These are phyloP conservation scores for Vigna angularis DNA, from an alignment of 306 rosid genomes.

Conservation along the genomic window DNA sequence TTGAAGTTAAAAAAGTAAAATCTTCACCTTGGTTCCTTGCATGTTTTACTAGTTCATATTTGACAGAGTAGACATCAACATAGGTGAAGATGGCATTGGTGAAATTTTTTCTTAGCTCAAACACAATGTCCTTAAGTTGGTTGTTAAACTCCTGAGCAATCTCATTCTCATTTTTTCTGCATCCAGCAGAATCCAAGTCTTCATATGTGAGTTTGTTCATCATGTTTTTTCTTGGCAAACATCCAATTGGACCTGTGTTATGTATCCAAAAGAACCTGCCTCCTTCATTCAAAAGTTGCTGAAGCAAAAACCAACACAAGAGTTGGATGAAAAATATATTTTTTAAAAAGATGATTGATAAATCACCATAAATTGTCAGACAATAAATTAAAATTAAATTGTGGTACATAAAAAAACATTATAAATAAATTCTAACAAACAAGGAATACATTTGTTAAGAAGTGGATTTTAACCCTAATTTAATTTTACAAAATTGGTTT, in stretches of 20 bases:
- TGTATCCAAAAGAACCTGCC: conserved; percentile 77
- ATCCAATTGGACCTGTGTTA: conserved; percentile 69
- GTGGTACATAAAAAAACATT: too few species aligned
- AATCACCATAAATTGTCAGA: too few species aligned
- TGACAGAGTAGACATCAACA: conserved; percentile 67
- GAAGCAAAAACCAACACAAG: conserved; percentile 34
- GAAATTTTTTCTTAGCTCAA: conserved; percentile 43
- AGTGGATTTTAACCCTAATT: not conserved
- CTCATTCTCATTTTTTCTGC: conserved; percentile 56
- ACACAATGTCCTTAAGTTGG: conserved; percentile 59
- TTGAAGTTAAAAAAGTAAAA: not conserved
- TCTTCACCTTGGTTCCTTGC: conserved; percentile 57
- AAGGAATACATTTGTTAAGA: too few species aligned
- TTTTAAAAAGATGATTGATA: too few species aligned
- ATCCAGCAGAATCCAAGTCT: conserved; percentile 57
- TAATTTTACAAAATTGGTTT: too few species aligned
- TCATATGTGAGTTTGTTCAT: conserved; percentile 13
- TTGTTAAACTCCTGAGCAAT: conserved; percentile 67
- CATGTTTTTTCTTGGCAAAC: conserved; percentile 57
- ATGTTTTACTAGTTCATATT: conserved; percentile 55
- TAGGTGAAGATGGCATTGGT: conserved; percentile 57
- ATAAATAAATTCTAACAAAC: too few species aligned
- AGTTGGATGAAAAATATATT: not conserved
- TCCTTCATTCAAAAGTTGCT: conserved; percentile 68
- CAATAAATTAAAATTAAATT: too few species aligned